Conservation (phyloP, 139 green algal species). For the Picochlorum sp. region DNA sequence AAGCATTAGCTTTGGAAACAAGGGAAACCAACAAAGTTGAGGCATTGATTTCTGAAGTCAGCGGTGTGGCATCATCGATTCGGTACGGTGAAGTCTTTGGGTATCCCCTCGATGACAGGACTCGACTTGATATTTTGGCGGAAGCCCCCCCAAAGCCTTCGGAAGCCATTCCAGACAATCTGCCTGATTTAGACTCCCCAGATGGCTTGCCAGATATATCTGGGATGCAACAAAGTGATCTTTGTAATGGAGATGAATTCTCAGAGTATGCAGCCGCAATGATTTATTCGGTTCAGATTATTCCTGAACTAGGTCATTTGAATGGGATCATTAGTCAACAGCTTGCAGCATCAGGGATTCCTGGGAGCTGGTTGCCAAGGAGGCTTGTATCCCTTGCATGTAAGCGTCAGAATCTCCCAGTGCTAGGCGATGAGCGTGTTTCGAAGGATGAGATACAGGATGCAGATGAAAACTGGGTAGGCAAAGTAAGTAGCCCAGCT, state of each 20-base stretch:
- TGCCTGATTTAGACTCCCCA: neutral
- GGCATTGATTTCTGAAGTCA: too few relatives aligned
- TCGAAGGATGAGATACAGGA: neutral
- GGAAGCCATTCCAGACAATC: neutral
- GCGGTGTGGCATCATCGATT: neutral
- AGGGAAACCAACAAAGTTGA: too few relatives aligned
- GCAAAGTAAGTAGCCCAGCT: neutral
- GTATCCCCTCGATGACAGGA: constrained; percentile 3
- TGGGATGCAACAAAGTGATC: neutral
- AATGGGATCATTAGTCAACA: constrained; percentile 7
- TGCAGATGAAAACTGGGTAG: neutral
- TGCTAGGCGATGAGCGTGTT: neutral
- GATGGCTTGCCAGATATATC: constrained; percentile 1
- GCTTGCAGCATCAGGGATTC: neutral
- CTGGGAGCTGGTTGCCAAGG: constrained; percentile 2
- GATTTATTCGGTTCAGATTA: too few relatives aligned
- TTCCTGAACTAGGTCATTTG: neutral
- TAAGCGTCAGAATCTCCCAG: constrained; percentile 9
- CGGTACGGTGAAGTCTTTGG: neutral
- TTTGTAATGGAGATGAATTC: neutral
- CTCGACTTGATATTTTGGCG: neutral
- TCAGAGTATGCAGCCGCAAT: too few relatives aligned
- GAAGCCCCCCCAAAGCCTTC: neutral
- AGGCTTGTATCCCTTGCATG: constrained; percentile 8
- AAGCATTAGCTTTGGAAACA: too few relatives aligned